Base-by-base conservation (phyloP, 1,284 basidiomycete genomes). In the Puccinia novopanici region DNA sequence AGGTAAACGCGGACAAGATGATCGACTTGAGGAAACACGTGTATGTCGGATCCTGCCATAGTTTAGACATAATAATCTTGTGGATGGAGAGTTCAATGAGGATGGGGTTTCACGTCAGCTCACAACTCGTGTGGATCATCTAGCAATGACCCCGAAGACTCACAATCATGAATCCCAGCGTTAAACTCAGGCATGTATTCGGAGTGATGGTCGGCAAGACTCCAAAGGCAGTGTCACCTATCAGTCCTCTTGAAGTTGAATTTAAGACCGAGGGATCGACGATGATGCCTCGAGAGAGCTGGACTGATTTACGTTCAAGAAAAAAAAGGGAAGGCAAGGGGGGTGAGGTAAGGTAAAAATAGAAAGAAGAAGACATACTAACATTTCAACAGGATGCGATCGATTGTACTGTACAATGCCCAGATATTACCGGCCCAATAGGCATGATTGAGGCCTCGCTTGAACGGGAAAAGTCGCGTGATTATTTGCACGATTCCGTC, bases 361-460 rank as follows among this genome's bases (percentile, higher is more conserved):
- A 30, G 50, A 22, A 34, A 22, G 24, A 61, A 22, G 48, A 52
- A 54, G 70, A 15, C 54, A 40, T 22, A 83, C 90, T 81, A 85
- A 94, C 94, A 89, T 86, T 89, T 90, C 79, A 95, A 87, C 42
- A 95, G 87, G 9, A 93, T 88, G 65, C 95, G 89, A 85, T 98
- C 95, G 0, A 88, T 84, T 6, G 91, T 90, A 34, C 93, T 95
- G 42, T 94, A 90, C 71, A 96, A 86, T 12, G 95, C 94, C 95
- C 95, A 98, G 2, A 89, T 89, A 84, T 98, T 98, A 4, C 93
- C 92, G 2, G 95, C 95, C 95, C 95, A 98, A 84, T 97, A 98
- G 3, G 95, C 95, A 85, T 98, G 95, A 85, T 96, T 98, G 50
- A 98, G 87, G 17, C 95, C 95, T 63, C 95, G 90, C 24, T 93